These are phyloP conservation scores for Cutaneotrichosporon mucoides DNA, from an alignment of 1,284 basidiomycete species.

Conservation along the genomic window DNA sequence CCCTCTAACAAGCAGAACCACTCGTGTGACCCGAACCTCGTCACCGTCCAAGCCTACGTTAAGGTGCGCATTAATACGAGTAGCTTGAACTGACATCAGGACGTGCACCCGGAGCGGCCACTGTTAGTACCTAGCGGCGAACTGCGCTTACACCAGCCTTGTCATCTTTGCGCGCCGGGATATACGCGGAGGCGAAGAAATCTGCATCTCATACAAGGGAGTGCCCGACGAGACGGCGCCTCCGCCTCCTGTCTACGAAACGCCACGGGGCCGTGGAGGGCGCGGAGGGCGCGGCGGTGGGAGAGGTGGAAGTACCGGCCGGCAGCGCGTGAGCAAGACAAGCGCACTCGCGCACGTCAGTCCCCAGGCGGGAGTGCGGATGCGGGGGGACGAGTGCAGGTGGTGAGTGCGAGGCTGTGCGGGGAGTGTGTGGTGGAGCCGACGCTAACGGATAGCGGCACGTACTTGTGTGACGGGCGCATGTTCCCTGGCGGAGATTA, in stretches of 20 bases:
- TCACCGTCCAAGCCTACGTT: conserved; percentile 65
- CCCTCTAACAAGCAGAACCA: conserved; percentile 58
- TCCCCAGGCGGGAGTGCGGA: conserved; percentile 3
- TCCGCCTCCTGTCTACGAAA: too few species aligned
- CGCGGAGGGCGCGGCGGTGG: not conserved
- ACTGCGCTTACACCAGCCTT: conserved; percentile 49
- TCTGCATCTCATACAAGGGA: conserved; percentile 77
- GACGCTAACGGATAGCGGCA: not conserved
- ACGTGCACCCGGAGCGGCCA: conserved; percentile 52
- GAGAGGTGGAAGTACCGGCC: too few species aligned
- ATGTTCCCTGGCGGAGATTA: not conserved
- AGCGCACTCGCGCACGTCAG: conserved; percentile 20
- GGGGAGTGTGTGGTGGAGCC: not conserved
- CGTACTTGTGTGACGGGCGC: not conserved
- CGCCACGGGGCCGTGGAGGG: too few species aligned
- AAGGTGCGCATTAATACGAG: conserved; percentile 49
- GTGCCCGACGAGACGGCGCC: conserved; percentile 26
- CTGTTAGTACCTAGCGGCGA: conserved; percentile 50
- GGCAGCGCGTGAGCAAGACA: conserved; percentile 13
- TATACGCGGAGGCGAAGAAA: conserved; percentile 64
- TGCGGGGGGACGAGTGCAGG: not conserved
- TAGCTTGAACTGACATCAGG: conserved; percentile 21
- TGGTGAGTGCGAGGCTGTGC: conserved; percentile 1
- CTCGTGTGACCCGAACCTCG: conserved; percentile 83
- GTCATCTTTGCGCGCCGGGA: conserved; percentile 66